A percentile compares a stretch with the other conserved stretches of the same genome.
These are phyloP conservation scores for Plasmodium reichenowi DNA, from an alignment of 169 alveolate species.

Conservation along the genomic window DNA sequence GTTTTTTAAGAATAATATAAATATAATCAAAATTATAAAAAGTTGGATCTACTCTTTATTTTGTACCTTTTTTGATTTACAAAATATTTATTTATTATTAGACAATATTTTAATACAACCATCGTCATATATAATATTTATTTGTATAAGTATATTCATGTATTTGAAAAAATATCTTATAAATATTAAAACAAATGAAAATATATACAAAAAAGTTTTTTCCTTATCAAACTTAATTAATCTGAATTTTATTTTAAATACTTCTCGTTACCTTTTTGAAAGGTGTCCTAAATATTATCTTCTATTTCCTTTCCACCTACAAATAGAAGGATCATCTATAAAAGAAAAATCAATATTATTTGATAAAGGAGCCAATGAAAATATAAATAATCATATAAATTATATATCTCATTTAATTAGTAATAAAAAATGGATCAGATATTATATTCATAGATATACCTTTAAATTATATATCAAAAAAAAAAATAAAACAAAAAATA, in stretches of 20 bases:
- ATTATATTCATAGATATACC: conserved; percentile 49
- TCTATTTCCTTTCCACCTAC: background rate
- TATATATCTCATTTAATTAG: conserved; percentile 27
- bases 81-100: conserved; percentile 20
- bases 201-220: conserved; percentile 13
- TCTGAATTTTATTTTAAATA: conserved; percentile 30
- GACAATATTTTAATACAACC: conserved; percentile 41
- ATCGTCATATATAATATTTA: conserved; percentile 23
- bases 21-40: conserved; percentile 12
- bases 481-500: background rate
- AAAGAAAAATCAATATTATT: background rate
- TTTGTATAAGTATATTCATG: conserved; percentile 19
- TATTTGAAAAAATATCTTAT: conserved; percentile 26
- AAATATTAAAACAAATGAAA: background rate
- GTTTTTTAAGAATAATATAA: conserved; percentile 57
- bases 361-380: background rate
- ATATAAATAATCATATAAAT: conserved; percentile 18
- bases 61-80: conserved; percentile 44
- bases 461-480: conserved; percentile 16
- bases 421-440: conserved; percentile 14
- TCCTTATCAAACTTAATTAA: conserved; percentile 26
- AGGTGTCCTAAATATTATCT: conserved; percentile 1
- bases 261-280: conserved; percentile 10
- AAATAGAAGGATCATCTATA: background rate
- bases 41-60: conserved; percentile 59